Percentiles rank a stretch among this genome's conserved stretches.
Conservation (phyloP, 164 flowering plant genomes). For the Stephania japonica region DNA sequence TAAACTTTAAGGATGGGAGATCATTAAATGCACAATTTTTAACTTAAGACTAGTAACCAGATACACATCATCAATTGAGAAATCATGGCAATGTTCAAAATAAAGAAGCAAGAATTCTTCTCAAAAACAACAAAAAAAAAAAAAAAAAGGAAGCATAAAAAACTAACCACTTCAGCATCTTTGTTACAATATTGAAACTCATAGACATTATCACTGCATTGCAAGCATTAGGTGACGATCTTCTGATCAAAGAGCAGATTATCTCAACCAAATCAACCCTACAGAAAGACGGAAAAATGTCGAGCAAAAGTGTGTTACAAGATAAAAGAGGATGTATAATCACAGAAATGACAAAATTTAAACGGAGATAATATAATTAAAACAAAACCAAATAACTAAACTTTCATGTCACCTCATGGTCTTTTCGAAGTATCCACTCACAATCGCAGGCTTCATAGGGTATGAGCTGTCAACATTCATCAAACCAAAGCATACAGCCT, state of each 20-base stretch:
- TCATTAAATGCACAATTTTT: neutral
- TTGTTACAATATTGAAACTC: conserved; percentile 58
- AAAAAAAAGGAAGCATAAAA: neutral
- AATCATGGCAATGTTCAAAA: neutral
- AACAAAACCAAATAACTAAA: neutral
- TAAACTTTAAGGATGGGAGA: neutral
- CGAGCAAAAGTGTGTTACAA: neutral
- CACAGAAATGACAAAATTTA: neutral
- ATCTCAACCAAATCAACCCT: conserved; percentile 68
- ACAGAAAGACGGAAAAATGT: conserved; percentile 11
- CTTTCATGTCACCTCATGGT: conserved; percentile 34
- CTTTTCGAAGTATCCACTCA: conserved; percentile 30
- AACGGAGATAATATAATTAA: neutral
- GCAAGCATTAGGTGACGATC: conserved; percentile 33
- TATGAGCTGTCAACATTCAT: conserved; percentile 42
- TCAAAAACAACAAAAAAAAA: neutral
- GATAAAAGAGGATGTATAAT: neutral
- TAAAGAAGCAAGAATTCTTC: neutral
- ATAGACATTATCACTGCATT: conserved; percentile 52
- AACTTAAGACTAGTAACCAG: neutral
- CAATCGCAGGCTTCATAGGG: conserved; percentile 27
- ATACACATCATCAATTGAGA: neutral
- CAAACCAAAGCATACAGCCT: conserved; percentile 67
- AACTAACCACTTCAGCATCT: conserved; percentile 67
- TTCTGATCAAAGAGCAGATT: conserved; percentile 54